Evolutionary conservation across 2,329 filamentous ascomycete species (phyloP), one percentile per base, ranked within the genome.

Genomic region (Arthrobotrys musiformis): DNA sequence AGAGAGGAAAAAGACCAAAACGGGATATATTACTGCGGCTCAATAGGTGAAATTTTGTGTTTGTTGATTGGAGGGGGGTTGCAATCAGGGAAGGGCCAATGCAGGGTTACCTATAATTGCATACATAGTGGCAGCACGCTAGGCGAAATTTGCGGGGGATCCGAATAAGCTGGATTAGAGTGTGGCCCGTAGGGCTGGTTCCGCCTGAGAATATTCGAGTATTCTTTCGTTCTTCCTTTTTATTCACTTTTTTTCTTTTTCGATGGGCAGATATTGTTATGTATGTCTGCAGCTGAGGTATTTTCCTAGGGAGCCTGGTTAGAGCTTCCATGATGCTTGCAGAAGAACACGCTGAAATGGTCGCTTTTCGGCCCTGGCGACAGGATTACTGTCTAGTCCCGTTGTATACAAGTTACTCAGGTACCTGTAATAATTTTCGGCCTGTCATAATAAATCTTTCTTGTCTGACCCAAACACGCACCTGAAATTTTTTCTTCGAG

Each of bases 111-210:
- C 66, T 70, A 24, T 24, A 61, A 37, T 52, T 58, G 48, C 22
- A 68, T 62, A 24, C 50, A 37, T 58, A 40, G 33, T 22, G 60
- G 42, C 48, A 61, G 50, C 15, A 30, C 11, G 22, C 35, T 54
- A 70, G 60, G 60, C 73, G 66, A 70, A 62, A 66, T 63, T 77
- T 70, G 73, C 73, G 73, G 73, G 73, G 66, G 64, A 70, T 62
- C 66, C 60, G 66, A 77, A 44, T 33, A 46, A 40, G 37, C 48
- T 26, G 40, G 54, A 30, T 42, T 17, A 33, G 46, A 63, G 44
- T 26, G n/a, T 66, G 28, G 30, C 17, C 61, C 46, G 37, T 76
- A 76, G 63, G 73, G 73, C 66, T 70, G 58, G 37, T 77, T 77
- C 52, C 60, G 58, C 58, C 48, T 76, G 66, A 44, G 19, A 64